Conservation (phyloP, 495 filamentous ascomycete species). For the Echria macrotheca region DNA sequence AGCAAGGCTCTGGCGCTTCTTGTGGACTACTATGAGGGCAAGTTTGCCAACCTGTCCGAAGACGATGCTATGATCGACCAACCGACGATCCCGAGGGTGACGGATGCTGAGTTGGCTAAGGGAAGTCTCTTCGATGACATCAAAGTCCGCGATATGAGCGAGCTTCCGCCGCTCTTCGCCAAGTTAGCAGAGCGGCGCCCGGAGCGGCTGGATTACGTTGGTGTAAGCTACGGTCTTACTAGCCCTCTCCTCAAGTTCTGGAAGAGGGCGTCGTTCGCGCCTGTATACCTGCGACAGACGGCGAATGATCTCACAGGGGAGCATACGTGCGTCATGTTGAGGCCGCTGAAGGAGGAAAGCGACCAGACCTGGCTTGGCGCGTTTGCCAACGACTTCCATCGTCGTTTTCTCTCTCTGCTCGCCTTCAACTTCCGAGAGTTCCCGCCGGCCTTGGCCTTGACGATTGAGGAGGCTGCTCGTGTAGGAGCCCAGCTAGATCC, state of each 20-base stretch:
- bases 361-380: slow-evolving; percentile 82
- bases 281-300: slow-evolving; percentile 93
- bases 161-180: slow-evolving; percentile 89
- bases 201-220: slow-evolving; percentile 80
- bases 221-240: slow-evolving; percentile 93
- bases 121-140: slow-evolving; percentile 78
- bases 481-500: slow-evolving; percentile 60
- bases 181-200: slow-evolving; percentile 81
- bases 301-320: slow-evolving; percentile 94
- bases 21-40: slow-evolving; percentile 89
- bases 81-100: slow-evolving; percentile 68
- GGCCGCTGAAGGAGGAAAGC: slow-evolving; percentile 57
- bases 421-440: slow-evolving; percentile 91
- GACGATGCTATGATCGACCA: slow-evolving; percentile 42
- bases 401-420: slow-evolving; percentile 78
- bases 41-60: slow-evolving; percentile 78
- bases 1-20: slow-evolving; percentile 80
- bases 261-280: slow-evolving; percentile 79
- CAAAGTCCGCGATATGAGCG: slow-evolving; percentile 80
- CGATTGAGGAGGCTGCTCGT: slow-evolving; percentile 80
- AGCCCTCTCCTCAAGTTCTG: slow-evolving; percentile 90
- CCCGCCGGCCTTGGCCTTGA: slow-evolving; percentile 71
- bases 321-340: slow-evolving; percentile 96
- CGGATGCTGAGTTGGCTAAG: slow-evolving; percentile 75
- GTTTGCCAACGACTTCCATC: slow-evolving; percentile 88